Percentiles rank a stretch among this genome's conserved stretches.
Evolutionary conservation across 768 basidiomycete species (phyloP).

Genomic region (Leccinum incarnatum): DNA sequence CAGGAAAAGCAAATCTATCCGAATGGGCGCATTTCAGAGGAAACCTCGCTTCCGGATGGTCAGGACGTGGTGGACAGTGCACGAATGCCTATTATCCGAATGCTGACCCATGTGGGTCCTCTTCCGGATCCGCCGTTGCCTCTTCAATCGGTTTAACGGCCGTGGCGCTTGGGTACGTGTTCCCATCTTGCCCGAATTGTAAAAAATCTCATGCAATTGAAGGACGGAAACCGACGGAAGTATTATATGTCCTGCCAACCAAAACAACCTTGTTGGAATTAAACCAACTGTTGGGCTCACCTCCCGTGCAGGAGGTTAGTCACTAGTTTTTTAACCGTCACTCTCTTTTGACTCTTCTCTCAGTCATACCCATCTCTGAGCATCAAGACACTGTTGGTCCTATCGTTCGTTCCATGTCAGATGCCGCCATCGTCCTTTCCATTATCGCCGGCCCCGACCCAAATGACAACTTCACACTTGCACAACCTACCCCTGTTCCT

Average conservation of each 20-base stretch:
- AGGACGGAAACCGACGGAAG: conserved; percentile 53
- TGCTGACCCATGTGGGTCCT: conserved; percentile 56
- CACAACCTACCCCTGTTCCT: conserved; percentile 51
- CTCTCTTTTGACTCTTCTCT: background rate
- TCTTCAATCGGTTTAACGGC: conserved; percentile 51
- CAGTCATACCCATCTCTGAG: conserved; percentile 55
- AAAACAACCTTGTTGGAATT: conserved; percentile 57
- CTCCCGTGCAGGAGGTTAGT: conserved; percentile 54
- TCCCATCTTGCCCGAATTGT: background rate
- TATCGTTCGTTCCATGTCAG: conserved; percentile 49
- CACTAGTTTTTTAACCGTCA: background rate
- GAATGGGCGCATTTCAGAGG: conserved; percentile 53
- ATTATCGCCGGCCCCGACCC: conserved; percentile 54
- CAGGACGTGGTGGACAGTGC: conserved; percentile 52
- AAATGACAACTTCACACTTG: conserved; percentile 53
- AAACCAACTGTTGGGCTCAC: conserved; percentile 61
- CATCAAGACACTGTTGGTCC: conserved; percentile 63
- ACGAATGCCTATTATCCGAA: conserved; percentile 50
- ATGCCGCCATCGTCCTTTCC: conserved; percentile 55
- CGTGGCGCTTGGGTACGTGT: conserved; percentile 38
- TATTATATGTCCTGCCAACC: conserved; percentile 49
- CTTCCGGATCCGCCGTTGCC: conserved; percentile 56
- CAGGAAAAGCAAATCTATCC: conserved; percentile 56
- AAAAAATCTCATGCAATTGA: background rate
- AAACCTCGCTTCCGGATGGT: conserved; percentile 50